Percentiles rank a stretch among this genome's conserved stretches.
phyloP scores from a whole-genome alignment of 768 basidiomycete genomes.

The Auricularia sp. region DNA sequence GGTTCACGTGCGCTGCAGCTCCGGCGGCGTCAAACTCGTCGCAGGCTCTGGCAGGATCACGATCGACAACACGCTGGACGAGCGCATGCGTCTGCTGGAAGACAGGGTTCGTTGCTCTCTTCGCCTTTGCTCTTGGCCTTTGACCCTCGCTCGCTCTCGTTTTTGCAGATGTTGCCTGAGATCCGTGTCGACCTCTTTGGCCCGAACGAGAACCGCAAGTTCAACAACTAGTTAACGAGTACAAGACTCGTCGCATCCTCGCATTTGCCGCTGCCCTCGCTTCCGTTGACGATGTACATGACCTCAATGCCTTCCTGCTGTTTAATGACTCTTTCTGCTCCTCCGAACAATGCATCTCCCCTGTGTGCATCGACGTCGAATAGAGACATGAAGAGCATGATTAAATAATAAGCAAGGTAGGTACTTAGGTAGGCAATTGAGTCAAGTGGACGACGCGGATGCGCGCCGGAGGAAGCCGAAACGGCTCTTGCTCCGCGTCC shows the following conservation, averaged over 20 bases:
- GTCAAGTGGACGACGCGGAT: no score
- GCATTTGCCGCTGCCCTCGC: background rate
- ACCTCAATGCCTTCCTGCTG: no score
- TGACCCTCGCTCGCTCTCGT: background rate
- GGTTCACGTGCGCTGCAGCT: slow-evolving; percentile 20
- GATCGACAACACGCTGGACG: slow-evolving; percentile 91
- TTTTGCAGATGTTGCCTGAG: slow-evolving; percentile 82
- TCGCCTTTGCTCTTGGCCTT: background rate
- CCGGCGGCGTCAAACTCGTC: slow-evolving; percentile 75
- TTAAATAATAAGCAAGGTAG: no score
- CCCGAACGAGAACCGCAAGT: slow-evolving; percentile 82
- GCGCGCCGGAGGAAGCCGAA: background rate
- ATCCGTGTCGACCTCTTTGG: slow-evolving; percentile 86
- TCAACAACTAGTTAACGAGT: slow-evolving; percentile 37
- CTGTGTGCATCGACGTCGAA: no score
- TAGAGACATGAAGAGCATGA: no score
- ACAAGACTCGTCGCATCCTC: background rate
- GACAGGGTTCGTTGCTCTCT: slow-evolving; percentile 48
- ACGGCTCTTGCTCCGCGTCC: background rate
- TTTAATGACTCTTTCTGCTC: no score
- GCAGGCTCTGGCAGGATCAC: slow-evolving; percentile 70
- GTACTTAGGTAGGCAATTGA: no score
- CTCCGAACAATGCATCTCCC: no score
- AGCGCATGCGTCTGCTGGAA: slow-evolving; percentile 79
- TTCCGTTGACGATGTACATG: no score